Evolutionary conservation across 139 green algal species (phyloP).

Genomic region (Eudorina sp.): DNA sequence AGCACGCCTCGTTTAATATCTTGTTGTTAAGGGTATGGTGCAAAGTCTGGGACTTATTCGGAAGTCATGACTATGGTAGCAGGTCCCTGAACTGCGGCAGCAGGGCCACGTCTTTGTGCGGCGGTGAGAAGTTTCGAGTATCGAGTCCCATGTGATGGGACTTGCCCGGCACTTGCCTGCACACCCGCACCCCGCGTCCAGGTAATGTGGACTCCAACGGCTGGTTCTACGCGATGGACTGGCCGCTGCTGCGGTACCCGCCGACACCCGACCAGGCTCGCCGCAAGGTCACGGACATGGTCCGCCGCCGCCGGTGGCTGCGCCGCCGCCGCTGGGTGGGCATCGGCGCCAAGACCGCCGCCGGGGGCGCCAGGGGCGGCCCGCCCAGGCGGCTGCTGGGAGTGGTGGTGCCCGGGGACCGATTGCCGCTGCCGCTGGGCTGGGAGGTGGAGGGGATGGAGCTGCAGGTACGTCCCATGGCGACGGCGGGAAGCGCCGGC

Average conservation of each 20-base stretch:
- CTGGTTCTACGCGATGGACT: slow-evolving; percentile 65
- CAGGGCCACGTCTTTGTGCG: too few relatives aligned
- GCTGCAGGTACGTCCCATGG: slow-evolving; percentile 70
- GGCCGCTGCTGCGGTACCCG: slow-evolving; percentile 42
- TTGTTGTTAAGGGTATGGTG: too few relatives aligned
- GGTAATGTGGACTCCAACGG: slow-evolving; percentile 75
- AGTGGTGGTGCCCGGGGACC: slow-evolving; percentile 64
- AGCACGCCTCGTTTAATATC: too few relatives aligned
- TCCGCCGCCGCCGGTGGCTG: slow-evolving; percentile 72
- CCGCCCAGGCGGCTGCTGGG: slow-evolving; percentile 65
- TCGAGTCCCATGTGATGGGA: too few relatives aligned
- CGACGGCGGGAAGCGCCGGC: not conserved
- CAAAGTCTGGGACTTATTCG: too few relatives aligned
- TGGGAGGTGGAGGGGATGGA: slow-evolving; percentile 76
- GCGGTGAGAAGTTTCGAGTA: too few relatives aligned
- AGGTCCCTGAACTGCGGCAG: too few relatives aligned
- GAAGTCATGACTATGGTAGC: too few relatives aligned
- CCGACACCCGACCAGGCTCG: slow-evolving; percentile 12
- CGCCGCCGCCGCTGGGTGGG: slow-evolving; percentile 51
- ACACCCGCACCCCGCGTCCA: too few relatives aligned
- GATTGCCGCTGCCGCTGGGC: slow-evolving; percentile 76
- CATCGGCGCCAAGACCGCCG: not conserved
- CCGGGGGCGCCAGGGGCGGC: not conserved
- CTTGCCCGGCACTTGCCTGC: not conserved
- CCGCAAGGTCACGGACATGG: slow-evolving; percentile 56